These are phyloP conservation scores for Xylaria sp. DNA, from an alignment of 2,329 filamentous ascomycete species.

Conservation along the genomic window DNA sequence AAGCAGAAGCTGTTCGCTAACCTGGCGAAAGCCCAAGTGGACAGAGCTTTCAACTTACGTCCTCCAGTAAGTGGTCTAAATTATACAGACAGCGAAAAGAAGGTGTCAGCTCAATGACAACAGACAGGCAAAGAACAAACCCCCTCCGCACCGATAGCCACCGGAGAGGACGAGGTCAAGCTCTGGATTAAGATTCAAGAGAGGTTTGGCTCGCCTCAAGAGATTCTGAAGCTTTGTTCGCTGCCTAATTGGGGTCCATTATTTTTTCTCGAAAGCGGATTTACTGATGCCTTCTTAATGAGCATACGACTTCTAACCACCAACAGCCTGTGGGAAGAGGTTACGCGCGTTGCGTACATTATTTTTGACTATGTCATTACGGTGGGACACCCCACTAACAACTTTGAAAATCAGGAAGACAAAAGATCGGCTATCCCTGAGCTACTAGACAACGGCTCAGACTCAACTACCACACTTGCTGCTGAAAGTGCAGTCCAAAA, in stretches of 20 bases:
- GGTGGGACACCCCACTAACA: constrained; percentile 27
- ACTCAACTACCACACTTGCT: not conserved
- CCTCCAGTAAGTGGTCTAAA: constrained; percentile 11
- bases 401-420: not conserved
- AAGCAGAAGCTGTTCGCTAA: constrained; percentile 65
- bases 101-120: constrained; percentile 4
- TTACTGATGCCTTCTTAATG: constrained; percentile 35
- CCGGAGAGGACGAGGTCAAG: constrained; percentile 40
- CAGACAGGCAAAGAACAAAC: constrained; percentile 33
- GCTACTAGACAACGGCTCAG: not conserved
- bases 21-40: constrained; percentile 53
- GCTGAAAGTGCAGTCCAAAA: not conserved
- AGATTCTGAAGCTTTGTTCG: constrained; percentile 40
- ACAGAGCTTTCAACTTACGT: constrained; percentile 44
- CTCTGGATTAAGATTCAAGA: constrained; percentile 45
- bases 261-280: constrained; percentile 41
- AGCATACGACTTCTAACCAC: constrained; percentile 37
- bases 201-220: constrained; percentile 35
- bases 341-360: constrained; percentile 36
- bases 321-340: constrained; percentile 38
- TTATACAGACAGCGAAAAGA: not conserved
- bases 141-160: constrained; percentile 11
- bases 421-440: not conserved
- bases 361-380: constrained; percentile 42
- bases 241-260: constrained; percentile 40